A percentile compares a stretch with the other conserved stretches of the same genome.
Conservation (phyloP, 2,329 filamentous ascomycete genomes). For the Pseudogymnoascus sp. region DNA sequence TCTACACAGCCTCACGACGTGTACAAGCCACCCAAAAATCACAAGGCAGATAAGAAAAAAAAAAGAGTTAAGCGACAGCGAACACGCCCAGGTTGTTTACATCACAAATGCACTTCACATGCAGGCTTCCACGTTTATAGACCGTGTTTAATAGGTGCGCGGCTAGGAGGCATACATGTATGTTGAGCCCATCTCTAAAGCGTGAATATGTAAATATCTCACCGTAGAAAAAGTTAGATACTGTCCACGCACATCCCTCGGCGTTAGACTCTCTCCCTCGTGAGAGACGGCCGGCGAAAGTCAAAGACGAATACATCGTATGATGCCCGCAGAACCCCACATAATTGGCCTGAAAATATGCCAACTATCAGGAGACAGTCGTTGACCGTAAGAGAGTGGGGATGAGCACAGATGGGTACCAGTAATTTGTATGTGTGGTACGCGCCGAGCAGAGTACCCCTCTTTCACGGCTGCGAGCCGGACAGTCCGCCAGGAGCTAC, state of each 20-base stretch:
- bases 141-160: neutral
- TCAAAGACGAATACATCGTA: neutral
- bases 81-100: neutral
- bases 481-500: neutral
- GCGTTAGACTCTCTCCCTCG: neutral
- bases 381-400: neutral
- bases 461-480: neutral
- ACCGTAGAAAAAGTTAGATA: neutral
- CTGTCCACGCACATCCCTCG: neutral
- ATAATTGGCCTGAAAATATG: constrained; percentile 1
- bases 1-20: neutral
- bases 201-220: neutral
- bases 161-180: neutral
- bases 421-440: neutral
- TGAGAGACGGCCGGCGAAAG: neutral
- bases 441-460: neutral
- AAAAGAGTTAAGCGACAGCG: neutral
- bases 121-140: neutral
- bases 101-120: neutral
- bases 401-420: neutral
- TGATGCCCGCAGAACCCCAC: neutral
- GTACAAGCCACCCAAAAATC: neutral
- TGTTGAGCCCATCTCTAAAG: neutral
- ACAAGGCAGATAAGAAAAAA: neutral
- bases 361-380: neutral